Base-by-base conservation (phyloP, 768 basidiomycete genomes). In the Lactarius deliciosus region DNA sequence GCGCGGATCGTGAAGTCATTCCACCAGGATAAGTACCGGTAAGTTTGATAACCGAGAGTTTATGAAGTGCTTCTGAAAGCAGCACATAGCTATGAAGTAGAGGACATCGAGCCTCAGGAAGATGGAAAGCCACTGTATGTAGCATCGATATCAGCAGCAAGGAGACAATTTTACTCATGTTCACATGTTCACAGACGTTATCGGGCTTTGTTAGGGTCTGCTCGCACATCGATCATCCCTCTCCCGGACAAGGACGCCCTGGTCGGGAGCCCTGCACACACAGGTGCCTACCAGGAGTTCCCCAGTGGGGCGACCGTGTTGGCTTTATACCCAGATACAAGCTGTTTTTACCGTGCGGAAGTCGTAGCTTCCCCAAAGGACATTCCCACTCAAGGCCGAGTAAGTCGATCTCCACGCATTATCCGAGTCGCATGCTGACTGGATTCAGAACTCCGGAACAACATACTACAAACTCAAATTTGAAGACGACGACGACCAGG, bases 281-380 rank as follows among this genome's bases (percentile, higher is more conserved):
- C 86, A 47, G 85, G 80, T 71, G 81, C 85, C 4, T 91, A 92
- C 73, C 89, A 85, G 55, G 87, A 87, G 69, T 94, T 92, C 74
- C 77, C 83, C 28, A 77, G 83, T 0, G 87, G 91, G 4, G 86
- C 88, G 25, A 89, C 82, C 0, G 92, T 94, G 11, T 85, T 94
- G 83, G 92, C 91, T 1, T 79, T 94, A n/a, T 94, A 93, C 76
- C 92, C 92, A 0, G 92, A 94, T 73, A 94, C 92, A 0, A 94
- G 91, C 71, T 92, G 90, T 74, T 94, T 94, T 79, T 94, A 94
- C 73, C 88, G 90, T 32, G 92, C 92, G 8, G 89, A 92, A 72
- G 91, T 94, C 7, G 81, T 92, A 56, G 81, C 85, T n/a, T 84
- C 85, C 11, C 91, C 90, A 5, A 77, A 72, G 57, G 83, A 82